Evolutionary conservation across 2,329 filamentous ascomycete species (phyloP).

Genomic region (Trichothecium roseum): DNA sequence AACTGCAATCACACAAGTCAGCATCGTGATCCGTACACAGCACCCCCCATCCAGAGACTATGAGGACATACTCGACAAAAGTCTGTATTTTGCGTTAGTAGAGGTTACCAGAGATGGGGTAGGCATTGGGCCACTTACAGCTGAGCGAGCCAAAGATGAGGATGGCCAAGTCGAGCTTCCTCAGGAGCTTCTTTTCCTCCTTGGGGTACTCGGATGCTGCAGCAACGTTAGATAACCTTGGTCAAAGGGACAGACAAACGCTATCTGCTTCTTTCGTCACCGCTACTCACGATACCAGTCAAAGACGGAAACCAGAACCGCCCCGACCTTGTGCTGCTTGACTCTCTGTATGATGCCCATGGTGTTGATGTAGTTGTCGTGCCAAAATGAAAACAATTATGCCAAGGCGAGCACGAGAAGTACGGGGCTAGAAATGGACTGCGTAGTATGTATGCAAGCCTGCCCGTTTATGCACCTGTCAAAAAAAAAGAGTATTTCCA

Average conservation of each 20-base stretch:
- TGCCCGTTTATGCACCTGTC: no score
- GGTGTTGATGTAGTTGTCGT: no score
- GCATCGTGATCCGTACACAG: not conserved
- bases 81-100: not conserved
- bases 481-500: no score
- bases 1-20: not conserved
- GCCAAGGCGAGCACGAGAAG: no score
- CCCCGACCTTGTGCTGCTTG: conserved; percentile 13
- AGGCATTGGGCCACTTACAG: conserved; percentile 8
- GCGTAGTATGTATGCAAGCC: no score
- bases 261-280: no score
- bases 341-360: conserved; percentile 6
- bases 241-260: no score
- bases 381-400: no score
- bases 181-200: conserved; percentile 13
- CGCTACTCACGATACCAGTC: conserved; percentile 16
- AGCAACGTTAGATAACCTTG: not conserved
- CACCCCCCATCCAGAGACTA: no score
- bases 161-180: conserved; percentile 16
- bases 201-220: conserved; percentile 13
- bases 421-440: no score
- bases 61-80: conserved; percentile 5
- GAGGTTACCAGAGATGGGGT: not conserved
- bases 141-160: conserved; percentile 13
- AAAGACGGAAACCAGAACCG: conserved; percentile 15